Evolutionary conservation across 352 stramenopile species (phyloP).

Genomic region (Phytopythium vexans): DNA sequence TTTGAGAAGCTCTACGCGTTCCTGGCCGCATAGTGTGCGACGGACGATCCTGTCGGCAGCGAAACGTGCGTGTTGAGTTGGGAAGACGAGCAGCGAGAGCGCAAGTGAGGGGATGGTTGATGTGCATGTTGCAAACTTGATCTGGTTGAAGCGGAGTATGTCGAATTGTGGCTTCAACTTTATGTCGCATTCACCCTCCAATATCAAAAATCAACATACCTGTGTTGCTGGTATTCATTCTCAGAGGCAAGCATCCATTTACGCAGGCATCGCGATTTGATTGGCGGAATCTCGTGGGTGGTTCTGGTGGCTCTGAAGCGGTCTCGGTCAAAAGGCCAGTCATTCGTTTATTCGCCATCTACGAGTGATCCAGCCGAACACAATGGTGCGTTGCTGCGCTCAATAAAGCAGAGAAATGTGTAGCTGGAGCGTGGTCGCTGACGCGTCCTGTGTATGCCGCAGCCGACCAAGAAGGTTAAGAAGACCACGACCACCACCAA

Average conservation of each 20-base stretch:
- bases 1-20: slow-evolving; percentile 38
- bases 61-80: too few relatives aligned
- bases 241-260: too few relatives aligned
- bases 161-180: too few relatives aligned
- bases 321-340: too few relatives aligned
- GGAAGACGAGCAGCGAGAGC: too few relatives aligned
- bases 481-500: slow-evolving; percentile 68
- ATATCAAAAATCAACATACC: not conserved
- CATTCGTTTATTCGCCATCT: slow-evolving; percentile 88
- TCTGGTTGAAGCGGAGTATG: too few relatives aligned
- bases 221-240: not conserved
- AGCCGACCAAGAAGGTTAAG: slow-evolving; percentile 88
- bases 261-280: not conserved
- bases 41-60: not conserved
- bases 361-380: slow-evolving; percentile 60
- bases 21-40: slow-evolving; percentile 12
- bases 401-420: too few relatives aligned
- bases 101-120: too few relatives aligned
- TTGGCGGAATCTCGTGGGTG: slow-evolving; percentile 1
- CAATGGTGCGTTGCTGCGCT: slow-evolving; percentile 23
- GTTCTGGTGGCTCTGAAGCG: too few relatives aligned
- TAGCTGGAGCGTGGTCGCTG: not conserved
- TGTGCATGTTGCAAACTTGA: too few relatives aligned
- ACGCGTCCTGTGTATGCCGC: not conserved
- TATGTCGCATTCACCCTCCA: too few relatives aligned